Evolutionary conservation across 805 yeast species (phyloP), one percentile per base, ranked within the genome.

Genomic region (Cyberlindnera meyerae): DNA sequence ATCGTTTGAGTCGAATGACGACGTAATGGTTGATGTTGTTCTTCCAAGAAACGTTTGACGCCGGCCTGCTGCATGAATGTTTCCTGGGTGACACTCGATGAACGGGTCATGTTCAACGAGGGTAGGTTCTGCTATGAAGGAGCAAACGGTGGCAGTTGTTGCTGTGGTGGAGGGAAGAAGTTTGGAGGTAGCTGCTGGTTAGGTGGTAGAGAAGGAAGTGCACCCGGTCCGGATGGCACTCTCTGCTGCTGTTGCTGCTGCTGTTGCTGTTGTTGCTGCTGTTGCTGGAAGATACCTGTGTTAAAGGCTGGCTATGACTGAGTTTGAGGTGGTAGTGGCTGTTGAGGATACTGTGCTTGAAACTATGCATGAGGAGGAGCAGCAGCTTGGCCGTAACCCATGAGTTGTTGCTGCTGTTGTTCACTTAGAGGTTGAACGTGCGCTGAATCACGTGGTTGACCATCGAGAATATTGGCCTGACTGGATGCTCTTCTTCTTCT

Each of bases 401-500:
- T 20, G 22, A 20, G 38, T 15, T 33, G 39, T 12, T 26, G 33
- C 8, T 20, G 27, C 11, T 29, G 25, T 21, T 27, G 25, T 15
- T 21, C 24, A 12, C 36, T n/a, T 16, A 35, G 17, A 16, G 39
- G 40, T 18, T 43, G 42, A n/a, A 33, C 21, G n/a, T 42, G 40
- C 28, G 28, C 35, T 22, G 33, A 11, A 21, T 21, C 29, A 22
- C 26, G 28, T 8, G 22, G 9, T 17, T 31, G 43, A 16, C 29
- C 21, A n/a, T 36, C 45, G 22, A 45, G 49, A 7, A 47, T 24
- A 8, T 49, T 38, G 6, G 61, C 53, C 15, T 40, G 44, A 9
- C 60, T 56, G 2, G 67, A 57, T 20, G 70, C 69, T 45, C 87
- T 65, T 51, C 93, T 72, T 43, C 95, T 66, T 42, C 94, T 69